phyloP scores from a whole-genome alignment of 495 filamentous ascomycete genomes.

The Amphirosellinia nigrospora region DNA sequence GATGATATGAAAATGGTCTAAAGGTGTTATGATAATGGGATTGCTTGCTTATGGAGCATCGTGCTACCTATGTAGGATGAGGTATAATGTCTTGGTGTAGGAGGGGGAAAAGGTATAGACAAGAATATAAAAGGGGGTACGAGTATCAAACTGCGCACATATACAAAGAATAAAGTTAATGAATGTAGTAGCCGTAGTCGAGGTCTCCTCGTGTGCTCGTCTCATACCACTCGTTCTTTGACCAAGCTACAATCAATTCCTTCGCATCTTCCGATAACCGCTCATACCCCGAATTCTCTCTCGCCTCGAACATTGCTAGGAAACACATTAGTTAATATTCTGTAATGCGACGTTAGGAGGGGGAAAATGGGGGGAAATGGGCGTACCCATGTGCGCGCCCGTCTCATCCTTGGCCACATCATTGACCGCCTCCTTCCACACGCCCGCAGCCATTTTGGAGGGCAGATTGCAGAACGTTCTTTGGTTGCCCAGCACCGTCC shows the following conservation, averaged over 20 bases:
- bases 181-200: conserved; percentile 23
- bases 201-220: conserved; percentile 38
- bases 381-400: conserved; percentile 75
- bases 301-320: conserved; percentile 77
- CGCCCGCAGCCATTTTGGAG: conserved; percentile 51
- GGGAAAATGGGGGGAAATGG: conserved; percentile 22
- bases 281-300: conserved; percentile 80
- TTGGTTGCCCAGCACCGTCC: conserved; percentile 60
- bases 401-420: conserved; percentile 79
- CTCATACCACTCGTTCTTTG: conserved; percentile 60
- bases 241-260: conserved; percentile 65
- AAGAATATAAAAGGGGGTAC: neutral
- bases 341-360: neutral
- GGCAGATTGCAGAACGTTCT: conserved; percentile 88
- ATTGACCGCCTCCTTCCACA: conserved; percentile 75
- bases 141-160: neutral
- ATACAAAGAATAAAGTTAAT: conserved; percentile 23
- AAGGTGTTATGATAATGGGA: conserved; percentile 1
- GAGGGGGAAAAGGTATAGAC: neutral
- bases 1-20: neutral
- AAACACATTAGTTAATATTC: conserved; percentile 26
- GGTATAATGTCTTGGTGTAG: conserved; percentile 3
- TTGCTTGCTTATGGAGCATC: neutral
- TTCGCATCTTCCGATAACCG: conserved; percentile 70
- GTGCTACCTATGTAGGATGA: neutral